A percentile compares a stretch with the other conserved stretches of the same genome.
phyloP scores from a whole-genome alignment of 202 grass and related monocot species.

The Carex arenaria region DNA sequence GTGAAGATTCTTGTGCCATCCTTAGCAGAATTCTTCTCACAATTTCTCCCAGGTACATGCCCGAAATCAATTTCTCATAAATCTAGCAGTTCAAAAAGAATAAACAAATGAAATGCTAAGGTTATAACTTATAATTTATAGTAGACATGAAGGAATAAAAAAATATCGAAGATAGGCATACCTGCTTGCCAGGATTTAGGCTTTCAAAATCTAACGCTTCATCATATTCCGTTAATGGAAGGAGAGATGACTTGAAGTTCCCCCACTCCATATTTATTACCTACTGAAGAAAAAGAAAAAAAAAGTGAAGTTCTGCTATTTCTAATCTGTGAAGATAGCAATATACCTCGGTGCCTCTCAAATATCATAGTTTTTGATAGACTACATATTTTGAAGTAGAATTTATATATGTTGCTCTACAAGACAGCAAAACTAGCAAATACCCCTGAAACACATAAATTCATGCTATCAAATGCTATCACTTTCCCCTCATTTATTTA shows the following conservation, averaged over 20 bases:
- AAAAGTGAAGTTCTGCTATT: background rate
- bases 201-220: slow-evolving; percentile 64
- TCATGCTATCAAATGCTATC: background rate
- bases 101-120: background rate
- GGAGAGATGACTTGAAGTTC: slow-evolving; percentile 74
- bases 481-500: background rate
- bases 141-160: background rate
- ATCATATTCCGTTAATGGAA: slow-evolving; percentile 72
- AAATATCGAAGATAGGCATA: slow-evolving; percentile 1
- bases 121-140: background rate
- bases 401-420: background rate
- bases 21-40: slow-evolving; percentile 58
- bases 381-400: background rate
- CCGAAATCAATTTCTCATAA: slow-evolving; percentile 88
- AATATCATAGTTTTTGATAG: background rate
- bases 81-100: slow-evolving; percentile 36
- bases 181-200: slow-evolving; percentile 79
- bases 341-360: background rate
- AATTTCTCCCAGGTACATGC: slow-evolving; percentile 93
- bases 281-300: slow-evolving; percentile 25
- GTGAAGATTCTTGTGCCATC: slow-evolving; percentile 47
- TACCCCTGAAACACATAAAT: background rate
- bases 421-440: background rate
- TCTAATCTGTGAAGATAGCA: background rate
- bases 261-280: slow-evolving; percentile 95